Base-by-base conservation (phyloP, 148 eudicot genomes). In the Rheum nobile region DNA sequence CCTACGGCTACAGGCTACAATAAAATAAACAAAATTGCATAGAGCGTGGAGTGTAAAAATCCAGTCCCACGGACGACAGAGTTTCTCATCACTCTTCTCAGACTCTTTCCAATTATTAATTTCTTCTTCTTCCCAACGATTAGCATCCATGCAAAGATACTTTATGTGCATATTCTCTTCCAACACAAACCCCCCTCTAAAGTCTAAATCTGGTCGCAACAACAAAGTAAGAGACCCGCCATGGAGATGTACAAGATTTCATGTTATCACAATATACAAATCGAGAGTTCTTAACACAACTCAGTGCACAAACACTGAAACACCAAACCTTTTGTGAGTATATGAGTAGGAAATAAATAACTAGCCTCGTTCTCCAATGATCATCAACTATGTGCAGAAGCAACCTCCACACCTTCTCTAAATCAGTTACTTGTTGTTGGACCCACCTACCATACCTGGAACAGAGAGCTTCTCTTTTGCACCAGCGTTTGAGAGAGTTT, bases 351-450 rank as follows among this genome's bases (percentile, higher is more conserved):
- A 46, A 46, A 21, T 50, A 52, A 7, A 52, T 52, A n/a, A 52
- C 57, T 26, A 4, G 57, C 57, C 57, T 52, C 57, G 9, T 52
- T 52, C n/a, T 52, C 26, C n/a, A 44, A 52, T n/a, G 57, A 52
- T 52, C 57, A 19, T 52, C 57, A 52, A 52, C 22, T 52, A 7
- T 52, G 26, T n/a, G 9, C n/a, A n/a, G n/a, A n/a, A n/a, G n/a
- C n/a, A n/a, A n/a, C n/a, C n/a, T n/a, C n/a, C n/a, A n/a, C n/a
- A n/a, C n/a, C n/a, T n/a, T n/a, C n/a, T n/a, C n/a, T n/a, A n/a
- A n/a, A n/a, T 52, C 28, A 21, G 74, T 77, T 75, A 81, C 72
- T 75, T 75, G 80, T 75, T 75, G 70, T 57, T 78, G 29, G 75
- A 50, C 43, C 74, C 34, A n/a, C n/a, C n/a, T n/a, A n/a, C n/a